Conservation (phyloP, 768 basidiomycete species). For the Pleurotus djamor region DNA sequence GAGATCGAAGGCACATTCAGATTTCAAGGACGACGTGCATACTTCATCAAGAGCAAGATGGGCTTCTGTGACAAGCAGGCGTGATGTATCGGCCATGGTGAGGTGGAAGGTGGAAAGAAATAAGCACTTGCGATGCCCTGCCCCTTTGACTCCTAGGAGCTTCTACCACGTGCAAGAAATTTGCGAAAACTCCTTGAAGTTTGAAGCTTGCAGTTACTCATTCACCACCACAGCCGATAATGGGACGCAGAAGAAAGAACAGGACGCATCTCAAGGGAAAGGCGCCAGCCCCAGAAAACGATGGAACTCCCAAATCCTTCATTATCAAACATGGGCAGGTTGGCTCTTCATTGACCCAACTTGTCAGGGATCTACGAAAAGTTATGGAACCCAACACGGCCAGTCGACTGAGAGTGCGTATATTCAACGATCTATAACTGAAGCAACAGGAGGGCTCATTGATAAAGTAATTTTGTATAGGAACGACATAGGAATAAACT, state of each 20-base stretch:
- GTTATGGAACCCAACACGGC: slow-evolving; percentile 99
- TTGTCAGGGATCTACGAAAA: slow-evolving; percentile 90
- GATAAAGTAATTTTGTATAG: slow-evolving; percentile 35
- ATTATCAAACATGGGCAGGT: slow-evolving; percentile 97
- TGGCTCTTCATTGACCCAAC: slow-evolving; percentile 80
- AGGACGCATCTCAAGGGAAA: slow-evolving; percentile 77
- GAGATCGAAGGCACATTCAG: slow-evolving; percentile 6
- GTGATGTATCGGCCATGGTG: slow-evolving; percentile 27
- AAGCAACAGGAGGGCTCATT: background rate
- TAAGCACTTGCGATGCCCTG: too few relatives aligned
- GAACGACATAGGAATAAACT: slow-evolving; percentile 89
- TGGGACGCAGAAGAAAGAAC: slow-evolving; percentile 78
- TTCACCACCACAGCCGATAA: slow-evolving; percentile 25
- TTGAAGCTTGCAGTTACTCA: background rate
- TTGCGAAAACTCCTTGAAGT: background rate
- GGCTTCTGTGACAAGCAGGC: slow-evolving; percentile 73
- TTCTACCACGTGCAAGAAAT: background rate
- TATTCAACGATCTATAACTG: background rate
- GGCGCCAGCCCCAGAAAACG: slow-evolving; percentile 19
- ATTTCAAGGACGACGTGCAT: slow-evolving; percentile 19
- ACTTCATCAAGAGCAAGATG: slow-evolving; percentile 65
- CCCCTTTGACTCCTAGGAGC: background rate
- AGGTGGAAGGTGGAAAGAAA: too few relatives aligned
- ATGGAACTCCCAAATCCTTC: slow-evolving; percentile 80
- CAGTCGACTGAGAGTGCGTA: slow-evolving; percentile 76